Evolutionary conservation across 176 grass and related monocot species (phyloP).

Genomic region (Phoenix dactylifera): DNA sequence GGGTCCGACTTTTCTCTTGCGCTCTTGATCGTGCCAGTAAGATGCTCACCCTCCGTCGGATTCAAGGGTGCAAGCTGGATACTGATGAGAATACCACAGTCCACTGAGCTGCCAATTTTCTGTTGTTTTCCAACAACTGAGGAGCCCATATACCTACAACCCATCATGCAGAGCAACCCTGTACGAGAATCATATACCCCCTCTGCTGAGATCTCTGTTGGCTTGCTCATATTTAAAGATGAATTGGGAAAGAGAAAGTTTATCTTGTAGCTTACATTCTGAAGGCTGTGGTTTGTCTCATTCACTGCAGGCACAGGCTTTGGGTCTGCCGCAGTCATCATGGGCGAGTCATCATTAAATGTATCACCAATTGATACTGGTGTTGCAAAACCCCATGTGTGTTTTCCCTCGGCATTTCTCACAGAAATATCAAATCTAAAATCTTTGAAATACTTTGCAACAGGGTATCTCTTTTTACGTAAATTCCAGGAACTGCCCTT

Average conservation of each 20-base stretch:
- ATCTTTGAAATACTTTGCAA: conserved; percentile 36
- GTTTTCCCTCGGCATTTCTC: conserved; percentile 10
- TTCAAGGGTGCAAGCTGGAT: conserved; percentile 63
- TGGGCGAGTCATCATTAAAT: neutral
- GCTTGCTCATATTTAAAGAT: conserved; percentile 31
- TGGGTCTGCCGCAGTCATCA: no score
- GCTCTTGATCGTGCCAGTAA: conserved; percentile 51
- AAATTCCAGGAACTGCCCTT: conserved; percentile 24
- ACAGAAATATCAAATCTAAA: conserved; percentile 37
- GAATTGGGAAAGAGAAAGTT: conserved; percentile 35
- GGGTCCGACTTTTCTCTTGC: conserved; percentile 50
- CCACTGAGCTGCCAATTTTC: conserved; percentile 18
- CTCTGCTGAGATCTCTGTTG: conserved; percentile 45
- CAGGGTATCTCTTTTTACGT: conserved; percentile 52
- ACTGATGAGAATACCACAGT: conserved; percentile 51
- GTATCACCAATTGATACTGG: conserved; percentile 45
- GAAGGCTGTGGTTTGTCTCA: neutral
- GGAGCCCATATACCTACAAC: conserved; percentile 26
- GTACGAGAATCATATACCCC: conserved; percentile 64
- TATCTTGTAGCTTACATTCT: conserved; percentile 65
- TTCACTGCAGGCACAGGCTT: neutral
- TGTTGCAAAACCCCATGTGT: conserved; percentile 40
- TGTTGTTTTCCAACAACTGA: neutral
- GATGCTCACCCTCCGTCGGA: conserved; percentile 24
- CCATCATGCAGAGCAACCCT: conserved; percentile 63